Evolutionary conservation across 352 stramenopile genomes (phyloP).

Genomic region (Globisporangium takayamanum): DNA sequence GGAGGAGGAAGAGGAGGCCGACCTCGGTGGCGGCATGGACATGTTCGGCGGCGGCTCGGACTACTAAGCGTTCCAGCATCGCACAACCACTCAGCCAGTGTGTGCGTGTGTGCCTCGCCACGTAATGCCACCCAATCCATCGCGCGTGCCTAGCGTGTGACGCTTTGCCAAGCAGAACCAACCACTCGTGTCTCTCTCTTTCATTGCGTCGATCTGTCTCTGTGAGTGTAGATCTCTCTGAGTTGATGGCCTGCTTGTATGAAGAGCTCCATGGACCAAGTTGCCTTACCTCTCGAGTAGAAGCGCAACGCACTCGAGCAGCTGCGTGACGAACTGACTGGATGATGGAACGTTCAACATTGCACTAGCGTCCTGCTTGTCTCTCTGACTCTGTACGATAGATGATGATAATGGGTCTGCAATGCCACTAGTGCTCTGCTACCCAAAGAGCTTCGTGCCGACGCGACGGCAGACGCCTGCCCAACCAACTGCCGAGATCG

Average conservation of each 20-base stretch:
- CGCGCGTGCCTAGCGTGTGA: conserved; percentile 30
- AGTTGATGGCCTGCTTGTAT: too few relatives aligned
- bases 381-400: too few relatives aligned
- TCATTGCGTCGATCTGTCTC: conserved; percentile 3
- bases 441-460: conserved; percentile 57
- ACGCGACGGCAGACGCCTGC: conserved; percentile 69
- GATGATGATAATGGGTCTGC: too few relatives aligned
- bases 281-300: too few relatives aligned
- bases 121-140: conserved; percentile 53
- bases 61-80: conserved; percentile 48
- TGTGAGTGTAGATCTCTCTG: not conserved
- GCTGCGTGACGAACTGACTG: too few relatives aligned
- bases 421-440: conserved; percentile 6
- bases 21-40: conserved; percentile 75
- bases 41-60: conserved; percentile 82
- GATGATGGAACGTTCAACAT: too few relatives aligned
- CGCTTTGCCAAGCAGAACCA: conserved; percentile 29
- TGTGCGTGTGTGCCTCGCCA: conserved; percentile 10
- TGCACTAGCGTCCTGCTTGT: too few relatives aligned
- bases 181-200: not conserved
- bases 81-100: conserved; percentile 2
- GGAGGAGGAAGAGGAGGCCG: conserved; percentile 77
- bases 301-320: too few relatives aligned
- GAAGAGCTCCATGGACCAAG: too few relatives aligned
- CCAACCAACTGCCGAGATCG: conserved; percentile 75